These are phyloP conservation scores for Cryptococcus floricola DNA, from an alignment of 1,284 basidiomycete genomes.

Conservation along the genomic window DNA sequence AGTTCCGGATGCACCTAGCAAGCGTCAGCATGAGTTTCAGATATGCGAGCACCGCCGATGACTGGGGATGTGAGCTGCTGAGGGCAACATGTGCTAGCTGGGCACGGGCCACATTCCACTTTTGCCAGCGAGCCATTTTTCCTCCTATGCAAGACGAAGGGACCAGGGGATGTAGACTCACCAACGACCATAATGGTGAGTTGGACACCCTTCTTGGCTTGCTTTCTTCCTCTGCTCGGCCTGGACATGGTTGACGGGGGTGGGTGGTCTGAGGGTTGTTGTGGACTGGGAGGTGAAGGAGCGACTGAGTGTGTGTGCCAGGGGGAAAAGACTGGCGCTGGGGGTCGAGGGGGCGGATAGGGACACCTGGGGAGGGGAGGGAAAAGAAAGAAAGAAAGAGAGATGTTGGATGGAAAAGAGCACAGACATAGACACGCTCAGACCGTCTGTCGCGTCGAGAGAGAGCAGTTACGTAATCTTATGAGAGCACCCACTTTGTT, in stretches of 20 bases:
- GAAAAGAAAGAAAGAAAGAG: background rate
- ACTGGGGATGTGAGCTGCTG: background rate
- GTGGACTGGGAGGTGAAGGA: background rate
- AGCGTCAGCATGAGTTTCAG: background rate
- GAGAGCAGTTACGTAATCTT: background rate
- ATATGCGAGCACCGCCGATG: background rate
- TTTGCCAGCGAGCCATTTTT: background rate
- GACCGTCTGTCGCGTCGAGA: background rate
- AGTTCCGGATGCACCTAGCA: slow-evolving; percentile 80
- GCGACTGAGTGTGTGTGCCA: background rate
- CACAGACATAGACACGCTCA: background rate
- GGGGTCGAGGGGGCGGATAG: background rate
- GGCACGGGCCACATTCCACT: background rate
- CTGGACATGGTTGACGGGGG: slow-evolving; percentile 52
- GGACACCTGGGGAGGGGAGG: background rate
- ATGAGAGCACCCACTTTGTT: background rate
- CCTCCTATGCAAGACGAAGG: background rate
- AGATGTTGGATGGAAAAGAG: background rate
- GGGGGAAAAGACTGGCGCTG: background rate
- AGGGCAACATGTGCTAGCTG: background rate
- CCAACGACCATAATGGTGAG: slow-evolving; percentile 94
- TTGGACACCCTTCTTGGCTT: slow-evolving; percentile 95
- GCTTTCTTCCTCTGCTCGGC: slow-evolving; percentile 77
- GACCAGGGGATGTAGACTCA: slow-evolving; percentile 45
- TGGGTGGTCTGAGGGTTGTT: background rate